Conservation (phyloP, 2,329 filamentous ascomycete genomes). For the Fusarium circinatum region DNA sequence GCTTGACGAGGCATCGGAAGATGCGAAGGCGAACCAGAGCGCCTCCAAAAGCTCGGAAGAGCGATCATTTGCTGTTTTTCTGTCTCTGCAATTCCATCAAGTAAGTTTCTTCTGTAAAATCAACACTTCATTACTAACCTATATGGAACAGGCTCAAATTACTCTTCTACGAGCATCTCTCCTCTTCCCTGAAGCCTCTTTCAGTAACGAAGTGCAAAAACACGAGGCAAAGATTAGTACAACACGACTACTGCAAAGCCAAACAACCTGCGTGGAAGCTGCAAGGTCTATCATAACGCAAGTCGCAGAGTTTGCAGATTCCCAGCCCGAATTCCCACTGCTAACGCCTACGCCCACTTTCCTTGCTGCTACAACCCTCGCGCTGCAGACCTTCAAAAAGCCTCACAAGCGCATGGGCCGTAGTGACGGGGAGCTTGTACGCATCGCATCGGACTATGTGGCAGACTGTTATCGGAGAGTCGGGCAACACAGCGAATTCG, state of each 20-base stretch:
- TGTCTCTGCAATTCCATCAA: slow-evolving; percentile 35
- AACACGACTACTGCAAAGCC: slow-evolving; percentile 27
- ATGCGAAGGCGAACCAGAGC: slow-evolving; percentile 13
- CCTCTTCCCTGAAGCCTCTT: slow-evolving; percentile 33
- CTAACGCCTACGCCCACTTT: slow-evolving; percentile 31
- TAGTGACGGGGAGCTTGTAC: slow-evolving; percentile 35
- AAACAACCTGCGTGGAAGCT: slow-evolving; percentile 34
- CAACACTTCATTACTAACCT: rapidly evolving
- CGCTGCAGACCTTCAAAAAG: slow-evolving; percentile 36
- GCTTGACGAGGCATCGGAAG: slow-evolving; percentile 20
- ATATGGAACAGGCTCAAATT: slow-evolving; percentile 22
- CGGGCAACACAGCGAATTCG: slow-evolving; percentile 29
- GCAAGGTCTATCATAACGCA: slow-evolving; percentile 35
- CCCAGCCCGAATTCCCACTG: slow-evolving; percentile 18
- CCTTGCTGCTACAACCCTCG: slow-evolving; percentile 30
- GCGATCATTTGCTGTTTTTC: slow-evolving; percentile 15
- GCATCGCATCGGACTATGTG: slow-evolving; percentile 23
- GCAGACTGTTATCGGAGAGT: slow-evolving; percentile 25
- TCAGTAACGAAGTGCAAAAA: slow-evolving; percentile 21
- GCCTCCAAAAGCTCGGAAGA: slow-evolving; percentile 3
- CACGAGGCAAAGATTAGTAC: slow-evolving; percentile 28
- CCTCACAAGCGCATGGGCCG: slow-evolving; percentile 39
- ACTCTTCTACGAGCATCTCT: slow-evolving; percentile 33
- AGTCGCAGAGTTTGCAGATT: slow-evolving; percentile 34
- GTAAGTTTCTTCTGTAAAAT: neutral